Conservation (phyloP, 2,329 filamentous ascomycete genomes). For the Penicillium sp. region DNA sequence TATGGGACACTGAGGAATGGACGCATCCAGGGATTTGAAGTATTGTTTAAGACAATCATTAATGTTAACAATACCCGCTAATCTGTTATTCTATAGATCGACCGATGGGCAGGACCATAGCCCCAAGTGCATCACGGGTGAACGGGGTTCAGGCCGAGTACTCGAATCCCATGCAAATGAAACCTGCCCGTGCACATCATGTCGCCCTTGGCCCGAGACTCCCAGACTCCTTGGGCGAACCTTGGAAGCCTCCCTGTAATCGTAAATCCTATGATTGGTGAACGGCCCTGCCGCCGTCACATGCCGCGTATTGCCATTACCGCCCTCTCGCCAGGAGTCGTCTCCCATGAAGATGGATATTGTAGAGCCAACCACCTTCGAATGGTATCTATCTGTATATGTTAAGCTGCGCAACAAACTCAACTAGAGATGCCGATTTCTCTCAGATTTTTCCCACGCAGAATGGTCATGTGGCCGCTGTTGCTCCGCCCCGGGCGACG, state of each 20-base stretch:
- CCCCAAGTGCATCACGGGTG: not conserved
- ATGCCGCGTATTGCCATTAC: constrained; percentile 32
- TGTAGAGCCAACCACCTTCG: not conserved
- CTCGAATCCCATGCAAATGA: not conserved
- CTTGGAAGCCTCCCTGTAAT: constrained; percentile 20
- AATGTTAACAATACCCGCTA: too few species aligned
- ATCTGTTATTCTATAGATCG: not conserved
- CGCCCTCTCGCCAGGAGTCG: not conserved
- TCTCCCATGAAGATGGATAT: not conserved
- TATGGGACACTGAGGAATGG: not conserved
- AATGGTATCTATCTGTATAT: not conserved
- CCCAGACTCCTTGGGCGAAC: constrained; percentile 1
- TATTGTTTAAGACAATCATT: not conserved
- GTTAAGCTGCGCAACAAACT: not conserved
- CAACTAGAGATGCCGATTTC: not conserved
- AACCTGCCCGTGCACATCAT: constrained; percentile 1
- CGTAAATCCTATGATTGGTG: constrained; percentile 27
- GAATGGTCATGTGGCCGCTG: not conserved
- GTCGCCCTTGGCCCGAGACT: constrained; percentile 20
- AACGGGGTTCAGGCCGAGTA: constrained; percentile 20
- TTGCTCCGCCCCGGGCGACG: not conserved
- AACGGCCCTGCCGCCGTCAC: constrained; percentile 24
- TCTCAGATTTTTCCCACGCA: not conserved
- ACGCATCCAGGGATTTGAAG: not conserved
- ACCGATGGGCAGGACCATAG: too few species aligned